These are phyloP conservation scores for Wickerhamiella qilinensis DNA, from an alignment of 805 yeast genomes.

Conservation along the genomic window DNA sequence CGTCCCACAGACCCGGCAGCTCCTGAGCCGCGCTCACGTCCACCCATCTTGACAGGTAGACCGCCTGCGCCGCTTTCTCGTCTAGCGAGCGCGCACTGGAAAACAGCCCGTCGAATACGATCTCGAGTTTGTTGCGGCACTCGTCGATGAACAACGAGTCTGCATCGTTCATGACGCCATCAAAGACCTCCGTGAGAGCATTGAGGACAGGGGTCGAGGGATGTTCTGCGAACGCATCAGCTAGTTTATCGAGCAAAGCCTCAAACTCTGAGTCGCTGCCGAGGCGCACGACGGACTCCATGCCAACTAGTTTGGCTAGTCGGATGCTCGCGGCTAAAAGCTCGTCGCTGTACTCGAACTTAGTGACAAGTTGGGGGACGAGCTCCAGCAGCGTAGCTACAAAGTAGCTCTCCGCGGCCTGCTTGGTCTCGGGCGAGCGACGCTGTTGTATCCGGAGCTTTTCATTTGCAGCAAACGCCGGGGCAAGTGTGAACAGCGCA, in stretches of 20 bases:
- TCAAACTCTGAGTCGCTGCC: slow-evolving; percentile 2
- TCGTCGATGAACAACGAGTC: neutral
- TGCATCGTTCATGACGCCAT: neutral
- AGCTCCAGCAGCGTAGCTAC: neutral
- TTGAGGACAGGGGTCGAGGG: neutral
- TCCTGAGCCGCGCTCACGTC: neutral
- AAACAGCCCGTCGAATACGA: neutral
- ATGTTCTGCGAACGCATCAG: neutral
- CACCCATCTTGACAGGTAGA: neutral
- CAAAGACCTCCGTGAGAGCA: neutral
- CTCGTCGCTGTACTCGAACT: neutral
- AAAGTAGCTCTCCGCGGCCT: neutral
- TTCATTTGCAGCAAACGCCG: neutral
- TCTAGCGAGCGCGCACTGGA: neutral
- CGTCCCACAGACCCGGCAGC: neutral
- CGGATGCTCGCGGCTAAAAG: neutral
- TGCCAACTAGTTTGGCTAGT: neutral
- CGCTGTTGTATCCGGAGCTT: neutral
- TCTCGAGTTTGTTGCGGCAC: neutral
- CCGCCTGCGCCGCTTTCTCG: neutral
- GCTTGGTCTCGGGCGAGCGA: neutral
- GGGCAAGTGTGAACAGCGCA: neutral
- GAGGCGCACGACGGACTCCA: neutral
- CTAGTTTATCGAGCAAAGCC: neutral
- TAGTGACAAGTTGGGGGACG: neutral